Evolutionary conservation across 257 asterid genomes (phyloP).

Genomic region (Henckelia pumila): DNA sequence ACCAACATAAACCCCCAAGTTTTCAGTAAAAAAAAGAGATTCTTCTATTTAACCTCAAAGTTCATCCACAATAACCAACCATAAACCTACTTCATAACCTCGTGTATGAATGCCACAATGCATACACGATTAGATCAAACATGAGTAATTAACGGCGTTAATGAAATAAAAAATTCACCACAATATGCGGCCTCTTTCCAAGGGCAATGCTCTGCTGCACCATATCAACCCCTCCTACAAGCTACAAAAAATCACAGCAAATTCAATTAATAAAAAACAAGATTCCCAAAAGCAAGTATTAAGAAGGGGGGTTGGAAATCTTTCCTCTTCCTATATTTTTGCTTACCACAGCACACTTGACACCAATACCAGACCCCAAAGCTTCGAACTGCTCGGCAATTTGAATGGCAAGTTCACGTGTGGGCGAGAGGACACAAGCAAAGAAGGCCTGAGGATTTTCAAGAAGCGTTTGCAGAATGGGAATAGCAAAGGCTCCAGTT

Average conservation of each 20-base stretch:
- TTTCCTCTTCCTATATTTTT: neutral
- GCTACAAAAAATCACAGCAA: slow-evolving; percentile 42
- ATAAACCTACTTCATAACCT: neutral
- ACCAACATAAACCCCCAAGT: neutral
- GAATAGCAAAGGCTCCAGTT: slow-evolving; percentile 92
- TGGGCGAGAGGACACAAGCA: slow-evolving; percentile 90
- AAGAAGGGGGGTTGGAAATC: too few relatives aligned
- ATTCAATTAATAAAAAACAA: slow-evolving; percentile 9
- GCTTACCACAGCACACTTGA: slow-evolving; percentile 70
- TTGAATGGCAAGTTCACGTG: slow-evolving; percentile 87
- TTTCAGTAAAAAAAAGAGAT: too few relatives aligned
- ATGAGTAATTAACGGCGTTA: neutral
- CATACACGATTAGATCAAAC: too few relatives aligned
- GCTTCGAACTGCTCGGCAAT: slow-evolving; percentile 90
- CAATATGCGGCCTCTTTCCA: slow-evolving; percentile 80
- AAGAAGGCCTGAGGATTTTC: slow-evolving; percentile 76
- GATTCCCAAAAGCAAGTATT: neutral
- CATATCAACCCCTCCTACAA: slow-evolving; percentile 81
- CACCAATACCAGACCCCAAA: slow-evolving; percentile 76
- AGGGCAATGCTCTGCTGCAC: slow-evolving; percentile 78
- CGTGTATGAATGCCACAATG: neutral
- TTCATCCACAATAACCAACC: neutral
- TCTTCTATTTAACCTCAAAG: neutral
- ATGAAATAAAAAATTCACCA: slow-evolving; percentile 48
- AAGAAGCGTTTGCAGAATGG: slow-evolving; percentile 72